phyloP scores from a whole-genome alignment of 2,329 filamentous ascomycete species.

The Trichophaea hybrida region DNA sequence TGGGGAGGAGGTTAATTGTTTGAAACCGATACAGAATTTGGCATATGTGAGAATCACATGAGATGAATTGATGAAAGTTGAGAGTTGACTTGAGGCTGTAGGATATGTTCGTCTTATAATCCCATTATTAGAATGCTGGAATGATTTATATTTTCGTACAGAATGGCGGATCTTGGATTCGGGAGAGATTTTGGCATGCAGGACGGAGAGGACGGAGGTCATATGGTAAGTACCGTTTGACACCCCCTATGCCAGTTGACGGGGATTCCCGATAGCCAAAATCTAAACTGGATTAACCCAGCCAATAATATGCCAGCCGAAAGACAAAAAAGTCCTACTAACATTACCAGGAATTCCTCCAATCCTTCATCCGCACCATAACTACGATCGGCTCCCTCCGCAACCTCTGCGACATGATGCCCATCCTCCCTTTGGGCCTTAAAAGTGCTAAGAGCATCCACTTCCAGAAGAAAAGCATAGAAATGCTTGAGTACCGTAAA shows the following conservation, averaged over 20 bases:
- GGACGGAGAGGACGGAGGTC: background rate
- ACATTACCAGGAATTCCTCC: background rate
- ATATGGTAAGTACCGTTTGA: background rate
- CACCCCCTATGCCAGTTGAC: background rate
- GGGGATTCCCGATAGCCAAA: background rate
- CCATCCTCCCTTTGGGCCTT: background rate
- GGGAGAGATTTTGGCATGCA: slow-evolving; percentile 3
- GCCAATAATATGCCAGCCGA: background rate
- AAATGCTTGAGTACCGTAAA: background rate
- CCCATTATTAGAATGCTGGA: background rate
- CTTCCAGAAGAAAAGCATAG: background rate
- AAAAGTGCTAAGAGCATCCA: background rate
- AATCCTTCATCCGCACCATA: background rate
- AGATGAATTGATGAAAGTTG: too few relatives aligned
- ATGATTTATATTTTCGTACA: background rate
- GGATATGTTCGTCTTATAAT: background rate
- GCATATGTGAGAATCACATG: background rate
- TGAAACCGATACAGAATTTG: background rate
- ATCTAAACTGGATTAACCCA: too few relatives aligned
- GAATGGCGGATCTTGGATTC: slow-evolving; percentile 9
- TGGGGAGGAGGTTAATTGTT: background rate
- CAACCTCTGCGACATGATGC: background rate
- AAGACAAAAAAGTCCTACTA: background rate
- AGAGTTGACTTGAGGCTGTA: too few relatives aligned
- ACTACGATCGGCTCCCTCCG: background rate